Conservation (phyloP, 441 rosid species). For the Iberis amara region DNA sequence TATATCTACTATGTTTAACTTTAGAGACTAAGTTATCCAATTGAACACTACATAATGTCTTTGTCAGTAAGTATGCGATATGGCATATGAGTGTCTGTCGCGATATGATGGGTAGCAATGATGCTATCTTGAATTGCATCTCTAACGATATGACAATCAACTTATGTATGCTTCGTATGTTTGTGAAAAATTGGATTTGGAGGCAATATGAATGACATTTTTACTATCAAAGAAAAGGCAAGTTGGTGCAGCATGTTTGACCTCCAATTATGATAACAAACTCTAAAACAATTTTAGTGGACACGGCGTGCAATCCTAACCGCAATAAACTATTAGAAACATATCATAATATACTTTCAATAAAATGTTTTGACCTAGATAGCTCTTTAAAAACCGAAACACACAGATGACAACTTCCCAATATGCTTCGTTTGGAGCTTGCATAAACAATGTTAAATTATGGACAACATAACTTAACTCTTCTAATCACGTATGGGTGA, state of each 20-base stretch:
- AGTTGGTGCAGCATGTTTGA: not conserved
- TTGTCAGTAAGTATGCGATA: too few relatives aligned
- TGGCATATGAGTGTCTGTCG: too few relatives aligned
- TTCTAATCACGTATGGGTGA: not conserved
- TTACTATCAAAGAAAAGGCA: not conserved
- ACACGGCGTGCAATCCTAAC: not conserved
- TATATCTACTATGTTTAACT: too few relatives aligned
- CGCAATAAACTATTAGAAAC: not conserved
- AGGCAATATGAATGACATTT: not conserved
- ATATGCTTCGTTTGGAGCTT: not conserved
- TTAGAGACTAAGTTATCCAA: too few relatives aligned
- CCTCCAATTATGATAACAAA: not conserved
- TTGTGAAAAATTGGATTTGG: not conserved
- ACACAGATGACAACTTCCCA: not conserved
- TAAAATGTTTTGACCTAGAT: not conserved
- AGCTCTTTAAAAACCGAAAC: not conserved
- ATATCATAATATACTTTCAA: not conserved
- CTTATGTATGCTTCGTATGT: too few relatives aligned
- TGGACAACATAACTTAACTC: not conserved
- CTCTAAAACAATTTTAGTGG: not conserved
- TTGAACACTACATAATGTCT: too few relatives aligned
- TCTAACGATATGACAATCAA: too few relatives aligned
- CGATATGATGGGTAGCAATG: too few relatives aligned
- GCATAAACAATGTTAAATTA: not conserved
- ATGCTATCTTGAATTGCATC: too few relatives aligned